These are phyloP conservation scores for Aspergillus hortae DNA, from an alignment of 2,329 filamentous ascomycete species.

Conservation along the genomic window DNA sequence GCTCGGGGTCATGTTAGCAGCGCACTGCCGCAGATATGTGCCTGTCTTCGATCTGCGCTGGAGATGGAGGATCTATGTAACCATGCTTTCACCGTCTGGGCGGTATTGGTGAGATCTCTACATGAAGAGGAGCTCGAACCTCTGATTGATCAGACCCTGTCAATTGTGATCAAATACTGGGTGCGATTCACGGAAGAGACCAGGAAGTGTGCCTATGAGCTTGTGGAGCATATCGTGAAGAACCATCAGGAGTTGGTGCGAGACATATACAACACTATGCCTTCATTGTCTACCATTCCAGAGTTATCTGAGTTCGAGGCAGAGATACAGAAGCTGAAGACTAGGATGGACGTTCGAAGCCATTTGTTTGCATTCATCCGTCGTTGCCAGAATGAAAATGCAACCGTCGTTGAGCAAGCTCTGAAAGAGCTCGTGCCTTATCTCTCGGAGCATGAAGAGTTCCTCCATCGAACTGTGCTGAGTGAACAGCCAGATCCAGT, in stretches of 20 bases:
- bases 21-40: conserved; percentile 88
- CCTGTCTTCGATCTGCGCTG: conserved; percentile 84
- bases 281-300: conserved; percentile 69
- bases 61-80: conserved; percentile 70
- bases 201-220: conserved; percentile 56
- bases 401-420: conserved; percentile 78
- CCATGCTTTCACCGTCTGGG: conserved; percentile 80
- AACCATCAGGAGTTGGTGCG: conserved; percentile 59
- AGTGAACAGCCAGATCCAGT: conserved; percentile 80
- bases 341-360: conserved; percentile 62
- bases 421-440: conserved; percentile 73
- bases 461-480: conserved; percentile 73
- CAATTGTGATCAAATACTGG: conserved; percentile 83
- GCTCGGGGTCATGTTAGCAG: conserved; percentile 70
- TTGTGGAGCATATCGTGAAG: conserved; percentile 65
- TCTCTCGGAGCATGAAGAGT: conserved; percentile 68
- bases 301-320: conserved; percentile 65
- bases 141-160: conserved; percentile 84
- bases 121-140: conserved; percentile 74
- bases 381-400: conserved; percentile 77
- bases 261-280: conserved; percentile 69
- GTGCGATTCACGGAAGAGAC: conserved; percentile 58
- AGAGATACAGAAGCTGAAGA: conserved; percentile 63
- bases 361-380: conserved; percentile 68
- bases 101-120: conserved; percentile 69